Evolutionary conservation across 176 grass and related monocot species (phyloP).

Genomic region (Zizania latifolia): DNA sequence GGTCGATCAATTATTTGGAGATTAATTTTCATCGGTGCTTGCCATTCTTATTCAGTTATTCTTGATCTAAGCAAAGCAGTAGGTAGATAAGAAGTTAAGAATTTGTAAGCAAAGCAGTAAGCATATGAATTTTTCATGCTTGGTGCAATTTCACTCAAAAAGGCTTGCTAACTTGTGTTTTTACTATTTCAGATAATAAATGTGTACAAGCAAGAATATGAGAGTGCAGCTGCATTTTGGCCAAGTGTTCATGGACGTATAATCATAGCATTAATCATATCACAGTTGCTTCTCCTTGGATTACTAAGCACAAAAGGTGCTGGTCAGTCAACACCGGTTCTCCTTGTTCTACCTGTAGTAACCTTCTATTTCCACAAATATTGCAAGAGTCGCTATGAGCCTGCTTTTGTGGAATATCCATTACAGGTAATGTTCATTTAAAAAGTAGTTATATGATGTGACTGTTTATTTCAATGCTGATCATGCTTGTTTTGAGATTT

Average conservation of each 20-base stretch:
- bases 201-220: conserved; percentile 99
- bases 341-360: conserved; percentile 79
- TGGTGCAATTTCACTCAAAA: too few species aligned
- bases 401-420: conserved; percentile 79
- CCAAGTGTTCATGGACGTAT: conserved; percentile 89
- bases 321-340: conserved; percentile 73
- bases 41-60: too few species aligned
- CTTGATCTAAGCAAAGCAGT: too few species aligned
- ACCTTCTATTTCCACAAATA: conserved; percentile 93
- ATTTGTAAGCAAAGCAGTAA: too few species aligned
- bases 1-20: too few species aligned
- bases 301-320: conserved; percentile 77
- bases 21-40: too few species aligned
- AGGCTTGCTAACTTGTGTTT: conserved; percentile 17
- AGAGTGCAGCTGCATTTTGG: conserved; percentile 95
- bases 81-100: too few species aligned
- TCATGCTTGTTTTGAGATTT: conserved; percentile 2
- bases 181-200: conserved; percentile 81
- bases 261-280: conserved; percentile 74
- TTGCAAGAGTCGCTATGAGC: conserved; percentile 81
- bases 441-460: neutral
- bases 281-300: conserved; percentile 82
- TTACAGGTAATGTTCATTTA: conserved; percentile 61
- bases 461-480: neutral
- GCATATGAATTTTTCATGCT: too few species aligned